Evolutionary conservation across 106 monocot species (phyloP).

Genomic region (Allium sativum): DNA sequence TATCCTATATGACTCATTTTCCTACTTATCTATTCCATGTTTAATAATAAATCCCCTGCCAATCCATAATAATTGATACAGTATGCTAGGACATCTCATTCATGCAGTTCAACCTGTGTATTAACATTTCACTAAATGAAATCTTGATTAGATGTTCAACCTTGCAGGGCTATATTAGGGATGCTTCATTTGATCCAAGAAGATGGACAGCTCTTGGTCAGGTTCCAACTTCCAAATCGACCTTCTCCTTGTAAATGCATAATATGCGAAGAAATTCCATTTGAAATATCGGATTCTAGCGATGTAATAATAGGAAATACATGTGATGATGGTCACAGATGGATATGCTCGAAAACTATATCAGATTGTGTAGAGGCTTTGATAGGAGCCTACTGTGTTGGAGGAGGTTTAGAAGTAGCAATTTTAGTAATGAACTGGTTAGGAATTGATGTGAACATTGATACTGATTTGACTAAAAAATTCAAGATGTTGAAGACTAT

Average conservation of each 20-base stretch:
- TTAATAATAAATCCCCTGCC: no score
- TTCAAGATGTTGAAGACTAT: constrained; percentile 7
- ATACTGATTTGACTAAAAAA: constrained; percentile 35
- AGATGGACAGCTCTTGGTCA: constrained; percentile 91
- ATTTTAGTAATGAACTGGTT: constrained; percentile 70
- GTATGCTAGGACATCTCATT: not conserved
- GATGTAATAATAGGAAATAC: constrained; percentile 57
- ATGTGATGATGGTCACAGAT: constrained; percentile 83
- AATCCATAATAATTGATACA: not conserved
- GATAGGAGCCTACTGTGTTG: constrained; percentile 85
- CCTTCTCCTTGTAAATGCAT: constrained; percentile 68
- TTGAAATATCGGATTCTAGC: constrained; percentile 23
- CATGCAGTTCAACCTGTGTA: not conserved
- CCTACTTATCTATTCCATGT: no score
- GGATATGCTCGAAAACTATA: constrained; percentile 95
- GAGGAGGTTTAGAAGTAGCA: constrained; percentile 64
- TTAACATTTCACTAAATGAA: not conserved
- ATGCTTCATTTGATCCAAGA: constrained; percentile 83
- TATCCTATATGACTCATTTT: no score
- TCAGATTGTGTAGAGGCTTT: constrained; percentile 94
- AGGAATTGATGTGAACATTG: constrained; percentile 42
- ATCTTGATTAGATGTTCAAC: not conserved
- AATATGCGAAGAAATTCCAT: constrained; percentile 9
- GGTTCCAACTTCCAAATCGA: constrained; percentile 20
- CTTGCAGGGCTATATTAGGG: constrained; percentile 73